Evolutionary conservation across 306 rosid species (phyloP).

Genomic region (Ormosia emarginata): DNA sequence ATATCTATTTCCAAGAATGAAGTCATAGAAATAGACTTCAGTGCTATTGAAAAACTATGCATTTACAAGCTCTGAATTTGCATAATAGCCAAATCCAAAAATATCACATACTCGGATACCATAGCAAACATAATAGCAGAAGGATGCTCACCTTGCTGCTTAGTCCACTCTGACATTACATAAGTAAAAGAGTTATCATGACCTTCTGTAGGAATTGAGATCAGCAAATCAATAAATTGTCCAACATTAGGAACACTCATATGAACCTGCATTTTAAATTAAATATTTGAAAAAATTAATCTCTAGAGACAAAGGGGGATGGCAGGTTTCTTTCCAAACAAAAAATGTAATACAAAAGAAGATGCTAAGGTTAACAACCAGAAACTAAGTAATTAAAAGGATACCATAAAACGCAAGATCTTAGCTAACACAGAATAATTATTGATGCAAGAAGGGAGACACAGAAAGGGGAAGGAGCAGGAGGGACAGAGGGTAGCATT

Average conservation of each 20-base stretch:
- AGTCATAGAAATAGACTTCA: neutral
- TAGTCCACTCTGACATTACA: conserved; percentile 92
- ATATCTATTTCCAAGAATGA: neutral
- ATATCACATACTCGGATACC: neutral
- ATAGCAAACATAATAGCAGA: conserved; percentile 9
- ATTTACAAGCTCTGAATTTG: neutral
- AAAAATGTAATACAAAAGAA: neutral
- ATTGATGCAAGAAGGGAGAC: neutral
- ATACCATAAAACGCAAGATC: neutral
- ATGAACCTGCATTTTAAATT: conserved; percentile 64
- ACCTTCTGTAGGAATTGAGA: conserved; percentile 72
- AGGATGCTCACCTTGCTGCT: conserved; percentile 71
- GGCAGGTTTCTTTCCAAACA: conserved; percentile 1
- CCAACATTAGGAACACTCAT: conserved; percentile 85
- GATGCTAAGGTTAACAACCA: neutral
- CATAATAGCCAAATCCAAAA: neutral
- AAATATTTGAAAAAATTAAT: conserved; percentile 13
- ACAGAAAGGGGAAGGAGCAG: neutral
- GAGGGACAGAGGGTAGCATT: neutral
- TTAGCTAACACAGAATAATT: neutral
- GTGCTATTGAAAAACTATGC: neutral
- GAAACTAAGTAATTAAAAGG: neutral
- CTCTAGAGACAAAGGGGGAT: neutral
- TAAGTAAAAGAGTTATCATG: conserved; percentile 68
- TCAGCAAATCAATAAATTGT: conserved; percentile 79